These are phyloP conservation scores for Mrakia frigida DNA, from an alignment of 768 basidiomycete genomes.

Conservation along the genomic window DNA sequence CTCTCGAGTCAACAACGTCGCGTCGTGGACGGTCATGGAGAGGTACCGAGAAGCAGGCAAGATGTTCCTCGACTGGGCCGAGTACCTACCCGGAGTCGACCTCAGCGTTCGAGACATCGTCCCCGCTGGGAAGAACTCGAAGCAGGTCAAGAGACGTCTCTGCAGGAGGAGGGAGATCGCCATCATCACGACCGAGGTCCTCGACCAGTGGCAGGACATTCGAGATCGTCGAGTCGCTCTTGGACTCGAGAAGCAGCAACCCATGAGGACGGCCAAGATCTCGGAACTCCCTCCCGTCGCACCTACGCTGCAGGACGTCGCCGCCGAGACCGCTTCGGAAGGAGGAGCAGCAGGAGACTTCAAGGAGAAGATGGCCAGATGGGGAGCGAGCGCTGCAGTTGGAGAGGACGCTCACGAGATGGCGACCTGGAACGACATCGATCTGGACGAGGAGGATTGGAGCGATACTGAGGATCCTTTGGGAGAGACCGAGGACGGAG, in stretches of 20 bases:
- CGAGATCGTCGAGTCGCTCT: conserved; percentile 16
- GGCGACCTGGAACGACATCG: conserved; percentile 27
- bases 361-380: neutral
- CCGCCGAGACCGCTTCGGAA: neutral
- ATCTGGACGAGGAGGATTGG: neutral
- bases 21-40: conserved; percentile 29
- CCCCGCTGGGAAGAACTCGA: conserved; percentile 4
- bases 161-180: conserved; percentile 27
- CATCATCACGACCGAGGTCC: conserved; percentile 12
- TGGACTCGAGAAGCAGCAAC: conserved; percentile 12
- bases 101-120: conserved; percentile 8
- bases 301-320: neutral
- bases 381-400: conserved; percentile 5
- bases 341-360: neutral
- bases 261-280: neutral
- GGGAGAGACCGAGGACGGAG: neutral
- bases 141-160: neutral
- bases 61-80: conserved; percentile 28
- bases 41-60: conserved; percentile 26
- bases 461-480: conserved; percentile 1
- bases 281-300: neutral
- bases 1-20: conserved; percentile 12
- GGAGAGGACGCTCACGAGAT: conserved; percentile 6
- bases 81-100: conserved; percentile 27
- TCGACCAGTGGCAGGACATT: conserved; percentile 12